Conservation (phyloP, 768 basidiomycete species). For the Boletus rubropictus region DNA sequence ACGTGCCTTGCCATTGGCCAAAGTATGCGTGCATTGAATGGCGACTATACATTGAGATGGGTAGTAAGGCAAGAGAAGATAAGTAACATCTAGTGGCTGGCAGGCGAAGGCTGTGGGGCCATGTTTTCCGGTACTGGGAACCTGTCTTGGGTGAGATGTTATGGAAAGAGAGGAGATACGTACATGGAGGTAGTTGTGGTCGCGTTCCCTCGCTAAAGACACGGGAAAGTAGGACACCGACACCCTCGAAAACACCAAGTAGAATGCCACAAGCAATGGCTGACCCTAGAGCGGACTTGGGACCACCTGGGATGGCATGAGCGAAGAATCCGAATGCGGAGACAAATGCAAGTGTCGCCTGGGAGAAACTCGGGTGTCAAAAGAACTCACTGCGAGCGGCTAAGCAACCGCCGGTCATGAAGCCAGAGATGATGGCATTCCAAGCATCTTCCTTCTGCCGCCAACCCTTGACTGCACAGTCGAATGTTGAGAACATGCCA, state of each 20-base stretch:
- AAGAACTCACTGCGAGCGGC: conserved; percentile 80
- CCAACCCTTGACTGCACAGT: conserved; percentile 96
- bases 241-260: conserved; percentile 90
- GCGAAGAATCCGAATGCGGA: neutral
- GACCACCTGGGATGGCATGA: conserved; percentile 64
- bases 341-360: neutral
- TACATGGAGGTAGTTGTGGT: conserved; percentile 75
- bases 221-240: conserved; percentile 86
- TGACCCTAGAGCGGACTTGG: conserved; percentile 84
- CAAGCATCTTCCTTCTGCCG: conserved; percentile 97
- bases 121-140: conserved; percentile 49
- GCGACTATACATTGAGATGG: conserved; percentile 35
- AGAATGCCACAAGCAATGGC: conserved; percentile 95
- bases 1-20: conserved; percentile 25
- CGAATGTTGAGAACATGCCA: conserved; percentile 97
- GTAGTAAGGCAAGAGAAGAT: conserved; percentile 27
- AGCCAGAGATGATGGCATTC: conserved; percentile 98
- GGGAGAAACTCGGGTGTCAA: neutral
- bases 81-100: conserved; percentile 47
- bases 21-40: conserved; percentile 31
- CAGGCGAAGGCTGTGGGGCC: conserved; percentile 43
- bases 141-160: conserved; percentile 3
- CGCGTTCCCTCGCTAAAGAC: conserved; percentile 81
- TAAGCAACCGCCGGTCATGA: conserved; percentile 95
- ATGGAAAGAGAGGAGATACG: conserved; percentile 29